Percentiles rank a stretch among this genome's conserved stretches.
Evolutionary conservation across 2,329 filamentous ascomycete species (phyloP).

Genomic region (Fusarium sp.): DNA sequence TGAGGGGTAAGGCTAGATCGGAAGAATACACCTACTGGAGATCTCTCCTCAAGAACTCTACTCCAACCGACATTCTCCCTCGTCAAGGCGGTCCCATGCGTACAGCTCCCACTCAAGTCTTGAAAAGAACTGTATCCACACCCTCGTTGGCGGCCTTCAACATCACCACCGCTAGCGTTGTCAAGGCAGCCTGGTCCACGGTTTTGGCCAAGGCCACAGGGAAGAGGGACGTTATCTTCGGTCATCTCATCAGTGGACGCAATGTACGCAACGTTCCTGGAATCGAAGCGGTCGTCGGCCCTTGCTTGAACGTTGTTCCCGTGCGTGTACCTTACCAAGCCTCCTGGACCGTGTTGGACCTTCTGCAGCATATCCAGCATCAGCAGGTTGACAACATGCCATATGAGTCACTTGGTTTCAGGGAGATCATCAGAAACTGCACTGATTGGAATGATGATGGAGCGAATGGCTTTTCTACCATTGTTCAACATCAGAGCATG

Average conservation of each 20-base stretch:
- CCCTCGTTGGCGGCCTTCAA: constrained; percentile 31
- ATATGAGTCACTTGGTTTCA: constrained; percentile 44
- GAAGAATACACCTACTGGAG: constrained; percentile 29
- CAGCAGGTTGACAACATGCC: constrained; percentile 53
- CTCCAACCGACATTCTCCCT: constrained; percentile 18
- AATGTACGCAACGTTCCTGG: constrained; percentile 11
- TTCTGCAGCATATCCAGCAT: constrained; percentile 56
- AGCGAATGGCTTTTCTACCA: constrained; percentile 37
- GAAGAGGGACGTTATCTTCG: constrained; percentile 45
- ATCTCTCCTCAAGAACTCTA: constrained; percentile 8
- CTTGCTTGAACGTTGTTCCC: constrained; percentile 34
- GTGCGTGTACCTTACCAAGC: constrained; percentile 22
- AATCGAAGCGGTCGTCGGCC: constrained; percentile 31
- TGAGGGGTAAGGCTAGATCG: not conserved
- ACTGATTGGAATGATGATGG: constrained; percentile 40
- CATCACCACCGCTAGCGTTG: constrained; percentile 53
- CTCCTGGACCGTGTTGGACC: constrained; percentile 51
- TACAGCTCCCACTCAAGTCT: constrained; percentile 10
- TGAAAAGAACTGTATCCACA: constrained; percentile 12
- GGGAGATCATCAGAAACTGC: constrained; percentile 43
- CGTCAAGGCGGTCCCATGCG: not conserved
- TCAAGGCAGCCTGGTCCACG: constrained; percentile 61
- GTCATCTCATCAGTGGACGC: constrained; percentile 36
- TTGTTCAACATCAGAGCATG: constrained; percentile 47
- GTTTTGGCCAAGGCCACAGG: constrained; percentile 54